phyloP scores from a whole-genome alignment of 371 early-diverging fungal species.

The Actinomortierella wolfii region DNA sequence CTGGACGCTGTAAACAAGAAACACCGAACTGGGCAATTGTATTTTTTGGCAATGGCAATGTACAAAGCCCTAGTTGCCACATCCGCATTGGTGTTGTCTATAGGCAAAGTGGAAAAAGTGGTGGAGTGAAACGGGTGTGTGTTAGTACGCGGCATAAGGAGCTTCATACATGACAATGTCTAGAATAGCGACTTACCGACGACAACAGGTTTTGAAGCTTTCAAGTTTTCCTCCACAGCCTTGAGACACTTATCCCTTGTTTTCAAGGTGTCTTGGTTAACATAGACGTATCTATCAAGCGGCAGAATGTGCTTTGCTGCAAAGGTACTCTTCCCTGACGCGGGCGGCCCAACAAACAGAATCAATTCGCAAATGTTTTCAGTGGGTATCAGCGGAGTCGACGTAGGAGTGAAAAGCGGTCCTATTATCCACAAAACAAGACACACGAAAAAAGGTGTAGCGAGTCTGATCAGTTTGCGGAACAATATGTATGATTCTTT shows the following conservation, averaged over 20 bases:
- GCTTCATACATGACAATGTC: background rate
- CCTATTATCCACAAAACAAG: constrained; percentile 8
- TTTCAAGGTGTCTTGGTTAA: constrained; percentile 86
- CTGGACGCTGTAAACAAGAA: constrained; percentile 68
- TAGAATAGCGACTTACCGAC: constrained; percentile 50
- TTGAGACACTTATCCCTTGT: constrained; percentile 74
- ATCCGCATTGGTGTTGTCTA: constrained; percentile 90
- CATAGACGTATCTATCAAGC: constrained; percentile 65
- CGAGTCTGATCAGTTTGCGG: background rate
- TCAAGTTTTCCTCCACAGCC: constrained; percentile 56
- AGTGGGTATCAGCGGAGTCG: constrained; percentile 48
- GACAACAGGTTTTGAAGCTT: constrained; percentile 60
- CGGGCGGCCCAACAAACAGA: constrained; percentile 84
- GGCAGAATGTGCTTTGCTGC: constrained; percentile 61
- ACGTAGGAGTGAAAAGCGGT: constrained; percentile 34
- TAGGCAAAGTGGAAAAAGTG: background rate
- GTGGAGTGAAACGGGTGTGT: no score
- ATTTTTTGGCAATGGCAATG: constrained; percentile 63
- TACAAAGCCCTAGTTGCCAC: constrained; percentile 63
- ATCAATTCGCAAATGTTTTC: constrained; percentile 62
- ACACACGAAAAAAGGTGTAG: background rate
- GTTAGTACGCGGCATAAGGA: no score
- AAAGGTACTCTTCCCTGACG: constrained; percentile 87
- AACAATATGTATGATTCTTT: background rate
- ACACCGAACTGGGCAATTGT: constrained; percentile 64